A percentile compares a stretch with the other conserved stretches of the same genome.
Evolutionary conservation across 2,329 filamentous ascomycete species (phyloP).

Genomic region (Pseudofabraea citricarpa): DNA sequence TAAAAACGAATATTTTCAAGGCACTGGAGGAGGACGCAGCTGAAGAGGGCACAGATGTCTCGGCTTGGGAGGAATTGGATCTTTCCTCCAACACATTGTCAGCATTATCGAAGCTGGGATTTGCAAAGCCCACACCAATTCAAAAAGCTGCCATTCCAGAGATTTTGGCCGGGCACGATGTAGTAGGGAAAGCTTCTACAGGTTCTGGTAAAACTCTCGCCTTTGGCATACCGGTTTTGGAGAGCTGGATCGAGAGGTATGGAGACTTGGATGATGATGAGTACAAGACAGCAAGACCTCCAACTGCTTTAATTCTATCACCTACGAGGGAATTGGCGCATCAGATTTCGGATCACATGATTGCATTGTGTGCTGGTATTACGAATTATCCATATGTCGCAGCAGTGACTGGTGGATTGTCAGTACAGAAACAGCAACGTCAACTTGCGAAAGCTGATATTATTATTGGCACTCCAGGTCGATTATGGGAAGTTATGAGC

Average conservation of each 20-base stretch:
- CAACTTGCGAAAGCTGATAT: slow-evolving; percentile 82
- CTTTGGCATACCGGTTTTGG: slow-evolving; percentile 89
- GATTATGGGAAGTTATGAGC: slow-evolving; percentile 90
- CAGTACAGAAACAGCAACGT: slow-evolving; percentile 90
- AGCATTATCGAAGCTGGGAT: slow-evolving; percentile 74
- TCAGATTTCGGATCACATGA: slow-evolving; percentile 81
- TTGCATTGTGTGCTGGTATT: slow-evolving; percentile 61
- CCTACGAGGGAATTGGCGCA: slow-evolving; percentile 92
- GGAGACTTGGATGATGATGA: slow-evolving; percentile 35
- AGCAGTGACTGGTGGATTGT: slow-evolving; percentile 86
- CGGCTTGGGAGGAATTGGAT: slow-evolving; percentile 71
- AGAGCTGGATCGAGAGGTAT: slow-evolving; percentile 63
- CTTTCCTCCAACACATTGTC: slow-evolving; percentile 69
- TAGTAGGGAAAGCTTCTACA: slow-evolving; percentile 93
- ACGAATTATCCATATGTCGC: slow-evolving; percentile 67
- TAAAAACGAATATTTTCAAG: slow-evolving; percentile 22
- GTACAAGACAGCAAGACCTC: slow-evolving; percentile 36
- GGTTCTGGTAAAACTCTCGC: slow-evolving; percentile 96
- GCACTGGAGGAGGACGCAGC: slow-evolving; percentile 48
- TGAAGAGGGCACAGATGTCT: slow-evolving; percentile 64
- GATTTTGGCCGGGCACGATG: slow-evolving; percentile 78
- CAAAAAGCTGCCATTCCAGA: slow-evolving; percentile 77
- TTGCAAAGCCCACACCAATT: slow-evolving; percentile 75
- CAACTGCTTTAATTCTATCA: slow-evolving; percentile 77
- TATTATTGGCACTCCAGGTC: slow-evolving; percentile 87